phyloP scores from a whole-genome alignment of 441 rosid genomes.

The Arabidopsis hybrid region DNA sequence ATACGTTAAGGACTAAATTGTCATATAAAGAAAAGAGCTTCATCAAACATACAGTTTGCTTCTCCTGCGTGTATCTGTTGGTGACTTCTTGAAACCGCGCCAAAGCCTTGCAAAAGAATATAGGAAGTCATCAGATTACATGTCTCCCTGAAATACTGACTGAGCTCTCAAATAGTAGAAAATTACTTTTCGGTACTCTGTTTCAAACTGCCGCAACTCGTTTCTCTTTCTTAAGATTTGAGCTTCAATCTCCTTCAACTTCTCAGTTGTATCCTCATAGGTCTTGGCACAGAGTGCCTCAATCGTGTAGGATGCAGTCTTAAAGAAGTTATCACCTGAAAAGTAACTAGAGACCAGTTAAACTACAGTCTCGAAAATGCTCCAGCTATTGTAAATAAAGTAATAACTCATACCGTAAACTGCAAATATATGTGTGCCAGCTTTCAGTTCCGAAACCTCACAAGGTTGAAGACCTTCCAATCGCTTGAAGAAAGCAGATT shows the following conservation, averaged over 20 bases:
- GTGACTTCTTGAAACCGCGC: conserved; percentile 96
- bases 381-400: conserved; percentile 11
- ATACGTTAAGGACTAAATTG: background rate
- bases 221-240: conserved; percentile 89
- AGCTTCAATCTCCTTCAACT: conserved; percentile 89
- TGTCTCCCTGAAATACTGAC: conserved; percentile 10
- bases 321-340: conserved; percentile 96
- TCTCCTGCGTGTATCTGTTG: conserved; percentile 86
- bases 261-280: conserved; percentile 77
- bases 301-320: conserved; percentile 91
- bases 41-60: conserved; percentile 72
- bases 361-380: conserved; percentile 24
- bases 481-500: conserved; percentile 94
- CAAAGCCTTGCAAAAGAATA: conserved; percentile 69
- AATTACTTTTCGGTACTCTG: conserved; percentile 87
- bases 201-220: conserved; percentile 91
- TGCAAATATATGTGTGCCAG: conserved; percentile 98
- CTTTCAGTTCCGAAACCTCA: conserved; percentile 89
- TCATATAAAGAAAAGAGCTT: conserved; percentile 7
- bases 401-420: conserved; percentile 77
- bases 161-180: conserved; percentile 2
- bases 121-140: conserved; percentile 2
- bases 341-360: conserved; percentile 42
- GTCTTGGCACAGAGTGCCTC: conserved; percentile 93
- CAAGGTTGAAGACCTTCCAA: conserved; percentile 99